phyloP scores from a whole-genome alignment of 352 stramenopile genomes.

The Globisporangium perplexum region DNA sequence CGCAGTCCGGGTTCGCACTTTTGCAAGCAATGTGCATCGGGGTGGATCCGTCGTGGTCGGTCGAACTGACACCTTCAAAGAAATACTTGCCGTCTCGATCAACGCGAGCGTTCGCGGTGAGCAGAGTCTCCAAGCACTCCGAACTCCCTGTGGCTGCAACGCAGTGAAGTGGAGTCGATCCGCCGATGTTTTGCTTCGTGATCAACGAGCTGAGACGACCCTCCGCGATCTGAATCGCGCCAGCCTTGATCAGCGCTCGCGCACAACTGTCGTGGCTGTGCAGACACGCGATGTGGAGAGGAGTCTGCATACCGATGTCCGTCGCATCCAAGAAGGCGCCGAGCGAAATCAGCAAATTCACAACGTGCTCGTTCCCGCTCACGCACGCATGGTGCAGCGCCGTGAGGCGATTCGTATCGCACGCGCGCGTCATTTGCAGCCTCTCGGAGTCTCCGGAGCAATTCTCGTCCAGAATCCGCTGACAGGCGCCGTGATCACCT shows the following conservation, averaged over 20 bases:
- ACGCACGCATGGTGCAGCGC: conserved; percentile 52
- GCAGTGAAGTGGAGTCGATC: conserved; percentile 48
- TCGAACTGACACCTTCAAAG: conserved; percentile 46
- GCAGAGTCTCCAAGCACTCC: conserved; percentile 47
- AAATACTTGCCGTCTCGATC: conserved; percentile 29
- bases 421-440: conserved; percentile 10
- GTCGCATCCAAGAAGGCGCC: conserved; percentile 24
- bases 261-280: conserved; percentile 20
- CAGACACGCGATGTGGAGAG: conserved; percentile 56
- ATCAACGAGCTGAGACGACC: conserved; percentile 8
- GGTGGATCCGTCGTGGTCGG: conserved; percentile 42
- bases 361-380: conserved; percentile 33
- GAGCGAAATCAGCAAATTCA: conserved; percentile 35
- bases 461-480: conserved; percentile 25
- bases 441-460: conserved; percentile 15
- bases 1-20: conserved; percentile 31
- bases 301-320: conserved; percentile 43
- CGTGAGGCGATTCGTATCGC: conserved; percentile 26
- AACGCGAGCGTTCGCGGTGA: conserved; percentile 46
- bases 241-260: conserved; percentile 18
- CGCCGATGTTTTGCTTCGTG: conserved; percentile 31
- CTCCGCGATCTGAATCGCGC: neutral
- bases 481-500: conserved; percentile 36
- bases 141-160: conserved; percentile 39
- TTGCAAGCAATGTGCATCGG: conserved; percentile 52